A percentile compares a stretch with the other conserved stretches of the same genome.
phyloP scores from a whole-genome alignment of 257 asterid genomes.

The Jacaranda copaia region DNA sequence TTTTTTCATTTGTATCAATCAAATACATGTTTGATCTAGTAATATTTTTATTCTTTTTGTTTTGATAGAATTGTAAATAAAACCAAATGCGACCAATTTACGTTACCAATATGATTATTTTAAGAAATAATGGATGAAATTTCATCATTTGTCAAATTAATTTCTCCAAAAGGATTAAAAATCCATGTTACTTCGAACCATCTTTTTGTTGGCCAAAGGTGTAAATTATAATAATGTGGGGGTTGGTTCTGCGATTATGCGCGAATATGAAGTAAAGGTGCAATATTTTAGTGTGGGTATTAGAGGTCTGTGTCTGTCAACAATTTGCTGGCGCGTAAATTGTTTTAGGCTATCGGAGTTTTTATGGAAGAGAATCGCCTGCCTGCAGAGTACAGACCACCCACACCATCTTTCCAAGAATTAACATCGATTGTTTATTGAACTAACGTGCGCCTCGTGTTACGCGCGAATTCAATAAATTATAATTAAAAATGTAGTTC shows the following conservation, averaged over 20 bases:
- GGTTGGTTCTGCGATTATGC: not conserved
- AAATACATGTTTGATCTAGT: no score
- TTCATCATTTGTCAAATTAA: not conserved
- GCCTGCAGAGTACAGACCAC: conserved; percentile 33
- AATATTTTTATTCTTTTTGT: no score
- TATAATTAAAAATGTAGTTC: no score
- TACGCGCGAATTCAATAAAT: no score
- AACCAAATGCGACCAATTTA: no score
- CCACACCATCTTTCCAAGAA: conserved; percentile 16
- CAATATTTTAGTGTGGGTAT: not conserved
- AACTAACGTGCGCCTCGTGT: no score
- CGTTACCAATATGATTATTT: not conserved
- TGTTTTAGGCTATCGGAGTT: not conserved
- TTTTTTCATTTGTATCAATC: no score
- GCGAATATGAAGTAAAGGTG: not conserved
- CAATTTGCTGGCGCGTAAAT: conserved; percentile 32
- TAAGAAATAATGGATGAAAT: not conserved
- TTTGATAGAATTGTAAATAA: no score
- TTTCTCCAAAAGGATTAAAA: not conserved
- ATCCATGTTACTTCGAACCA: not conserved
- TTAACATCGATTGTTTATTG: not conserved
- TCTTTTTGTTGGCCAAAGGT: not conserved
- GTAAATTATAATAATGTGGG: not conserved
- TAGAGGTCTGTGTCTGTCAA: conserved; percentile 29
- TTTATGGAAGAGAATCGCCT: not conserved